Evolutionary conservation across 2,329 filamentous ascomycete genomes (phyloP), one percentile per base, ranked within the genome.

Genomic region (Pestalotiopsis sp.): DNA sequence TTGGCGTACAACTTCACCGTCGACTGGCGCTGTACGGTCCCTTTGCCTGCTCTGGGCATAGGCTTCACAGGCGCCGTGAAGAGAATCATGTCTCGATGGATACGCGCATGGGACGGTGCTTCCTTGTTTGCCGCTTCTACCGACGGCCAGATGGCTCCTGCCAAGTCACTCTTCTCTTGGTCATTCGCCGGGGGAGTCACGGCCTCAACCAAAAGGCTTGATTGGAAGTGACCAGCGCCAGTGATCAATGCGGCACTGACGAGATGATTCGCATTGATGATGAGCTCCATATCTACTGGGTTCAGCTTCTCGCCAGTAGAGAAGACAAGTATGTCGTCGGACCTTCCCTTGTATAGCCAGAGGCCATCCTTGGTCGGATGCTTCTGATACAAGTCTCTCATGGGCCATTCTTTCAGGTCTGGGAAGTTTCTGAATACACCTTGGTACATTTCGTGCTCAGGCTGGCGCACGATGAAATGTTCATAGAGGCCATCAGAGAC

Each of bases 221-320:
- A 68, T 60, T 78, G 72, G 12, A 75, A 72, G 1, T 71, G 71
- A 4, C 75, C 76, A 3, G 73, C 67, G 2, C 81, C 81, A 17
- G 74, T 71, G 7, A 84, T 73, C 2, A 83, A 52, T 0, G 76
- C 79, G 0, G 70, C 74, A 2, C 68, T 77, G 11, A 83, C 70
- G 0, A 59, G 63, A 0, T 77, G 75, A 23, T 82, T 75, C 0
- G 70, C 68, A 0, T 61, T 65, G 4, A 84, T 73, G 2, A 72
- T 75, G 65, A 69, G 13, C 66, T 84, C 82, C 52, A 83, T 78
- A 0, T 75, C 71, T 0, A 78, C 62, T 0, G 83, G 82, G 58
- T 84, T 83, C 6, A 84, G 72, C 70, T 85, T 85, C 65, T 82
- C 78, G 1, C 81, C 82, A 2, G 75, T 81, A 0, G 79, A 78